Evolutionary conservation across 2,329 filamentous ascomycete genomes (phyloP).

Genomic region (Chaetomium sp.): DNA sequence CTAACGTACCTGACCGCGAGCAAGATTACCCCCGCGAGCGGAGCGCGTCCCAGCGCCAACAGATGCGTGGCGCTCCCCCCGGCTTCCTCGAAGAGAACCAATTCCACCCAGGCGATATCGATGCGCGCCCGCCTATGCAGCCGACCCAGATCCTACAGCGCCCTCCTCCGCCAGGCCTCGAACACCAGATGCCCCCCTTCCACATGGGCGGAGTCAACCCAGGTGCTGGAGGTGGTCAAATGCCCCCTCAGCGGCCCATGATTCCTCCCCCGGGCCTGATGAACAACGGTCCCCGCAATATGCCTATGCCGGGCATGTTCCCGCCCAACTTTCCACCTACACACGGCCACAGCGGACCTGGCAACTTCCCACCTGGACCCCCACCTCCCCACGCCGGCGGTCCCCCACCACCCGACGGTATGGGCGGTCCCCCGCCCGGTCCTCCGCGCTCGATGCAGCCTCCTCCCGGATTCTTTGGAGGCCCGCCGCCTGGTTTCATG

Average conservation of each 20-base stretch:
- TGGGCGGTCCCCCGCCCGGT: constrained; percentile 31
- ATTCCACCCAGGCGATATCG: constrained; percentile 44
- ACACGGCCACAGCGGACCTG: constrained; percentile 39
- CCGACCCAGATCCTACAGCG: constrained; percentile 58
- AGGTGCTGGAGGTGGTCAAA: constrained; percentile 31
- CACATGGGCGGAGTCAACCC: constrained; percentile 37
- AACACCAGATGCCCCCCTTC: constrained; percentile 50
- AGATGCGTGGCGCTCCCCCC: constrained; percentile 43
- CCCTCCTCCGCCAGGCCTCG: constrained; percentile 53
- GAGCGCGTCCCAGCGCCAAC: constrained; percentile 32
- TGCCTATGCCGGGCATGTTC: constrained; percentile 53
- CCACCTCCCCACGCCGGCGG: constrained; percentile 14
- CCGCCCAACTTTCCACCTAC: constrained; percentile 53
- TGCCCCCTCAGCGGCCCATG: constrained; percentile 43
- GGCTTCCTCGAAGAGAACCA: constrained; percentile 47
- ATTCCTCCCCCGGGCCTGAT: constrained; percentile 54
- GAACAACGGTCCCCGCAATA: constrained; percentile 35
- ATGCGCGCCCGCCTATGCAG: constrained; percentile 36
- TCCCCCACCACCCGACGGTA: constrained; percentile 45
- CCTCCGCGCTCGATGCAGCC: constrained; percentile 41
- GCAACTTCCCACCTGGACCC: constrained; percentile 14
- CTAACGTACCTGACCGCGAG: constrained; percentile 44
- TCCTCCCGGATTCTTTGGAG: constrained; percentile 52
- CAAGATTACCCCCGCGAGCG: constrained; percentile 40
- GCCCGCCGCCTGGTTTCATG: constrained; percentile 46